phyloP scores from a whole-genome alignment of 257 asterid species.

The Pogostemon cablin region DNA sequence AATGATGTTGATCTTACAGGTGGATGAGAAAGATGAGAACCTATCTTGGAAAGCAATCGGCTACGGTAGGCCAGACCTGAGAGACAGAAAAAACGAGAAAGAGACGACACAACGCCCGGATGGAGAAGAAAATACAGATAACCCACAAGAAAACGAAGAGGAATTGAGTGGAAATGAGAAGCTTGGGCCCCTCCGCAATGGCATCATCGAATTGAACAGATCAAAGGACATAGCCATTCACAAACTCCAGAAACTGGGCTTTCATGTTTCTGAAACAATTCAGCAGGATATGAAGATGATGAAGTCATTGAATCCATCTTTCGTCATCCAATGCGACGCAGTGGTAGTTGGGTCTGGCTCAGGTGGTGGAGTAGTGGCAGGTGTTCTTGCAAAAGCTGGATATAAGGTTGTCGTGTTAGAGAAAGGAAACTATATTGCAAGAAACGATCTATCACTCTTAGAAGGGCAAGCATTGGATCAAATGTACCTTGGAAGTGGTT shows the following conservation, averaged over 20 bases:
- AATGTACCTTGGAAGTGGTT: conserved; percentile 76
- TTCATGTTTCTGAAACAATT: conserved; percentile 40
- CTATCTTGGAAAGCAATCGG: conserved; percentile 83
- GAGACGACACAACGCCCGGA: neutral
- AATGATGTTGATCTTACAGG: conserved; percentile 20
- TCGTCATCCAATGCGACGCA: conserved; percentile 62
- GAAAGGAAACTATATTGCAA: conserved; percentile 67
- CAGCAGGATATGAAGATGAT: neutral
- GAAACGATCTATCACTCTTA: conserved; percentile 54
- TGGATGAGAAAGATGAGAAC: conserved; percentile 63
- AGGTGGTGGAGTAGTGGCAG: conserved; percentile 92
- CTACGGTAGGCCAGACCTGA: conserved; percentile 58
- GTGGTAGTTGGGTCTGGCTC: conserved; percentile 92
- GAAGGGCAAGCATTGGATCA: conserved; percentile 76
- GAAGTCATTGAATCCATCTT: conserved; percentile 36
- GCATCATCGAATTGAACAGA: conserved; percentile 48
- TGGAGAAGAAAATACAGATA: conserved; percentile 18
- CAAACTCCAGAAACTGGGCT: conserved; percentile 47
- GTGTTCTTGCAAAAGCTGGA: conserved; percentile 78
- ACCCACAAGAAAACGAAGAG: conserved; percentile 29
- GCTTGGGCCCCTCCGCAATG: conserved; percentile 43
- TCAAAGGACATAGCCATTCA: conserved; percentile 32
- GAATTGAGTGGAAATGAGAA: conserved; percentile 31
- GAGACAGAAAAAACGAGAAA: conserved; percentile 2
- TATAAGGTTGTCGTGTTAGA: conserved; percentile 78